phyloP scores from a whole-genome alignment of 768 basidiomycete genomes.

The Xerocomus potaroensis region DNA sequence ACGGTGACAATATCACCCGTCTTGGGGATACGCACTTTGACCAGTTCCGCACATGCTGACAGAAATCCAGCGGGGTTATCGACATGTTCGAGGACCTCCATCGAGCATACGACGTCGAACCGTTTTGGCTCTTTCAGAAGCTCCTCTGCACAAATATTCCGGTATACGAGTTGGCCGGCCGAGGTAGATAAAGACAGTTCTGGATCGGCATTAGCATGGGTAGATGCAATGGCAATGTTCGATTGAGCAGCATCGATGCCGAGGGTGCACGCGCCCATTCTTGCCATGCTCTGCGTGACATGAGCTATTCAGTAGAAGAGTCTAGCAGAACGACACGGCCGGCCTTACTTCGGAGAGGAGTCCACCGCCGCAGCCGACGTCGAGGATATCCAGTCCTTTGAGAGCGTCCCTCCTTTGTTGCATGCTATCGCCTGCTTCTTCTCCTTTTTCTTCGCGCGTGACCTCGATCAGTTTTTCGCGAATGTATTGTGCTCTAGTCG shows the following conservation, averaged over 20 bases:
- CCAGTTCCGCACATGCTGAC: conserved; percentile 71
- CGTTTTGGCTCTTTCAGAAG: conserved; percentile 59
- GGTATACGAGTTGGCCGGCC: conserved; percentile 52
- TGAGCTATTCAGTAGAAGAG: neutral
- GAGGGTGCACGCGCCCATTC: conserved; percentile 81
- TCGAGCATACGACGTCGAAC: conserved; percentile 92
- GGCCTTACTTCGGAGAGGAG: conserved; percentile 78
- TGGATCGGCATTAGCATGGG: conserved; percentile 80
- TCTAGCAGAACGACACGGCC: neutral
- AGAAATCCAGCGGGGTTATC: conserved; percentile 87
- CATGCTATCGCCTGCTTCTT: conserved; percentile 29
- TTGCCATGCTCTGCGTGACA: conserved; percentile 64
- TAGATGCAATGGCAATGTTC: conserved; percentile 80
- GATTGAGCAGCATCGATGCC: conserved; percentile 90
- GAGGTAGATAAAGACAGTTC: conserved; percentile 36
- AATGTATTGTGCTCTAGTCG: conserved; percentile 78
- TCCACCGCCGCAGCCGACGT: conserved; percentile 96
- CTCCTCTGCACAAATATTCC: conserved; percentile 69
- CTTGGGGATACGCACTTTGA: conserved; percentile 59
- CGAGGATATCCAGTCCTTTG: conserved; percentile 67
- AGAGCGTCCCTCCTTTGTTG: conserved; percentile 38
- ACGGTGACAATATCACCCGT: neutral
- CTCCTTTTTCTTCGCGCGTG: conserved; percentile 48
- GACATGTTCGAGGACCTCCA: conserved; percentile 98
- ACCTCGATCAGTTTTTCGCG: conserved; percentile 68